Evolutionary conservation across 2,329 filamentous ascomycete species (phyloP).

Genomic region (Xenoacremonium recifei): DNA sequence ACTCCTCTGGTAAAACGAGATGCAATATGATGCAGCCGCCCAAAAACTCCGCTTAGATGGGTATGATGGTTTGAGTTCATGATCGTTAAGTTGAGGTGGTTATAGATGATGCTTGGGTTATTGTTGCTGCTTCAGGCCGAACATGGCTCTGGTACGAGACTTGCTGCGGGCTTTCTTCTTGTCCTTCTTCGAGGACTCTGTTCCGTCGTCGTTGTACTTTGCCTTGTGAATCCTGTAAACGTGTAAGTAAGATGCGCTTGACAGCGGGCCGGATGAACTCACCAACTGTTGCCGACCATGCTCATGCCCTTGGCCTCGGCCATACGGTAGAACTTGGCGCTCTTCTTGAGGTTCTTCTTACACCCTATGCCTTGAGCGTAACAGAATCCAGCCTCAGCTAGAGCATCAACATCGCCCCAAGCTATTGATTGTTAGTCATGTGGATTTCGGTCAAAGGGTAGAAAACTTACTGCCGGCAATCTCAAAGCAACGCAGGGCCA

Average conservation of each 20-base stretch:
- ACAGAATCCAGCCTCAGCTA: slow-evolving; percentile 93
- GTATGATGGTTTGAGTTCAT: slow-evolving; percentile 30
- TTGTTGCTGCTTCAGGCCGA: slow-evolving; percentile 47
- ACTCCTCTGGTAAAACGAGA: slow-evolving; percentile 12
- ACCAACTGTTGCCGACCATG: slow-evolving; percentile 99
- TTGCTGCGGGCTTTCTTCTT: slow-evolving; percentile 71
- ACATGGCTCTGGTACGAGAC: slow-evolving; percentile 72
- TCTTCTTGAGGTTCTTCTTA: slow-evolving; percentile 95
- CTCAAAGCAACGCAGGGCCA: slow-evolving; percentile 91
- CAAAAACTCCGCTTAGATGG: slow-evolving; percentile 33
- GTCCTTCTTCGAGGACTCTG: slow-evolving; percentile 42
- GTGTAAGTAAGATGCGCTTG: not conserved
- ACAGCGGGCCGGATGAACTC: too few relatives aligned
- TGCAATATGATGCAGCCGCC: slow-evolving; percentile 22
- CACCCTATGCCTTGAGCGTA: slow-evolving; percentile 91
- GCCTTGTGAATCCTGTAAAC: slow-evolving; percentile 84
- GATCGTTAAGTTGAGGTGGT: slow-evolving; percentile 25
- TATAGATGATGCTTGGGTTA: slow-evolving; percentile 9
- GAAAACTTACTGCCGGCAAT: slow-evolving; percentile 73
- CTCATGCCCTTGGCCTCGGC: slow-evolving; percentile 92
- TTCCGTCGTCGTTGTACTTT: slow-evolving; percentile 75
- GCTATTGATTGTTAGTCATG: slow-evolving; percentile 41
- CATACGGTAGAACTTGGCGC: slow-evolving; percentile 83
- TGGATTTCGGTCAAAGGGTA: not conserved
- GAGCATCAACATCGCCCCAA: slow-evolving; percentile 93